Evolutionary conservation across 257 asterid genomes (phyloP).

Genomic region (Eucommia ulmoides): DNA sequence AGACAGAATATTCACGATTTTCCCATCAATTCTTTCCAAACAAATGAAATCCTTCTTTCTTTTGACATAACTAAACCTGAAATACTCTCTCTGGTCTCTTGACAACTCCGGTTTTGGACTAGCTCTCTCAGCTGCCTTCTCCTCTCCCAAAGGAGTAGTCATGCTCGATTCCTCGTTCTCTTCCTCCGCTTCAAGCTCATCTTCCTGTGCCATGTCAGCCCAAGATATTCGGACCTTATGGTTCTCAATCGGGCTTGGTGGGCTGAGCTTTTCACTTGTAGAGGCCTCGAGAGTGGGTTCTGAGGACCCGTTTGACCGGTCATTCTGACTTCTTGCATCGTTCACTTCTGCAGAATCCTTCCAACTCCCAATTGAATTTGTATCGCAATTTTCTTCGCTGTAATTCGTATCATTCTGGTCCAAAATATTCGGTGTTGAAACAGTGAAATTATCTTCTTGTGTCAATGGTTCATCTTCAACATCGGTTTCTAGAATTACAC

Average conservation of each 20-base stretch:
- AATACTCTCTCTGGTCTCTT: conserved; percentile 30
- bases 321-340: conserved; percentile 67
- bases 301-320: conserved; percentile 28
- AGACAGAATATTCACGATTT: conserved; percentile 24
- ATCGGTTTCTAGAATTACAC: conserved; percentile 12
- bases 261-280: conserved; percentile 18
- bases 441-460: conserved; percentile 18
- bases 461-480: conserved; percentile 12
- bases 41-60: conserved; percentile 29
- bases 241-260: conserved; percentile 21
- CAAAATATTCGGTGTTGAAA: conserved; percentile 14
- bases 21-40: conserved; percentile 28
- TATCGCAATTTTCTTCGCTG: conserved; percentile 26
- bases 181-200: conserved; percentile 46
- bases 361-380: conserved; percentile 35
- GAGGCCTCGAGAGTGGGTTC: conserved; percentile 25
- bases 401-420: conserved; percentile 23
- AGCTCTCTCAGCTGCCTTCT: conserved; percentile 17
- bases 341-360: conserved; percentile 27
- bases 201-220: conserved; percentile 97
- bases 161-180: conserved; percentile 16
- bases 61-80: conserved; percentile 24
- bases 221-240: conserved; percentile 54
- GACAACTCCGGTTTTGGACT: conserved; percentile 32
- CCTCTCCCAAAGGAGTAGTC: conserved; percentile 17